These are phyloP conservation scores for Naegleria fowleri DNA, from an alignment of 208 protist genomes.

Conservation along the genomic window DNA sequence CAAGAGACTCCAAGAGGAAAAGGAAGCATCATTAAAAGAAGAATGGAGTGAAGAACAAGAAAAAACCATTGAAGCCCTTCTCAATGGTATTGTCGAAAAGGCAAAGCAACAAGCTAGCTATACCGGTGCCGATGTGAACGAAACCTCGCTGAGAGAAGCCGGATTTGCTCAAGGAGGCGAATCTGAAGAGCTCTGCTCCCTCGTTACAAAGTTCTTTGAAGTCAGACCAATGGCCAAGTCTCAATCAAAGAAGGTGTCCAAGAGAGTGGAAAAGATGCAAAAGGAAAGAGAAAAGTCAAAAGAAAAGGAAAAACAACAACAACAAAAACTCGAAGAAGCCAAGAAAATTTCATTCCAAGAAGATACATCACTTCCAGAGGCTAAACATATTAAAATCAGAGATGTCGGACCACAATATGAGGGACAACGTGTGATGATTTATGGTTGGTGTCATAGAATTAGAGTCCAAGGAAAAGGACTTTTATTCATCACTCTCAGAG, in stretches of 20 bases:
- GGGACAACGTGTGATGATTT: conserved; percentile 52
- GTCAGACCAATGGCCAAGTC: neutral
- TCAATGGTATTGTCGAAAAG: neutral
- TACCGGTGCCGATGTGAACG: neutral
- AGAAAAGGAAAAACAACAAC: neutral
- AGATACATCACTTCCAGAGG: conserved; percentile 11
- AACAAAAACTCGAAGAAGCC: conserved; percentile 13
- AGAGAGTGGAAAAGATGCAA: neutral
- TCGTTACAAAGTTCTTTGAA: neutral
- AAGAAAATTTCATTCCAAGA: neutral
- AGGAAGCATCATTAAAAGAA: neutral
- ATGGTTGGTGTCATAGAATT: conserved; percentile 65
- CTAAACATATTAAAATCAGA: neutral
- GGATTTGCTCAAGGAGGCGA: neutral
- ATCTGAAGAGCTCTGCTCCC: neutral
- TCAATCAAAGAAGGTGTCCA: neutral
- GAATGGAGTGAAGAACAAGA: neutral
- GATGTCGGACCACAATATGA: neutral
- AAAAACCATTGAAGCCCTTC: neutral
- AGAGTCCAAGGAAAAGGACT: conserved; percentile 53
- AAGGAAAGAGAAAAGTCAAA: neutral
- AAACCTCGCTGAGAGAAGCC: neutral
- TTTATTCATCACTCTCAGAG: conserved; percentile 68
- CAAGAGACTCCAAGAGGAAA: neutral
- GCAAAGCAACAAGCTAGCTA: neutral